phyloP scores from a whole-genome alignment of 805 yeast genomes.

The Candida berthetii region DNA sequence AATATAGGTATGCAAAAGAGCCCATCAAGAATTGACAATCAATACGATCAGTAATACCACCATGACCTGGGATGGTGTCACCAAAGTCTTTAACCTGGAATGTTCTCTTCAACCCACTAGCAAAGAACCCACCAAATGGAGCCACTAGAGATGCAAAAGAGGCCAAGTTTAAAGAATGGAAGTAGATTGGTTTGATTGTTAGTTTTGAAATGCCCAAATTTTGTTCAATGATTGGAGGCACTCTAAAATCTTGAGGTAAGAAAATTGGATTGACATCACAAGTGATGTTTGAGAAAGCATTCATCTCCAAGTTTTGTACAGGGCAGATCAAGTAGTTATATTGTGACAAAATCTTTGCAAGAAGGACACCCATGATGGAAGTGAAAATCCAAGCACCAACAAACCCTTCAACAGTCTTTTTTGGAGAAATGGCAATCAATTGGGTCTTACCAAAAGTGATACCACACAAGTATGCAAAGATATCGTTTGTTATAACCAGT shows the following conservation, averaged over 20 bases:
- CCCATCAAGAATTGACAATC: constrained; percentile 99
- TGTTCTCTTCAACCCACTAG: constrained; percentile 95
- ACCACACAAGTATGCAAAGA: constrained; percentile 95
- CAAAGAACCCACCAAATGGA: constrained; percentile 98
- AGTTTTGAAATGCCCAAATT: constrained; percentile 40
- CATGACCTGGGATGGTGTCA: constrained; percentile 98
- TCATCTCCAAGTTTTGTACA: constrained; percentile 57
- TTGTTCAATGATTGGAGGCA: constrained; percentile 64
- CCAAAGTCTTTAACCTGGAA: constrained; percentile 97
- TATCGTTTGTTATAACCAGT: constrained; percentile 89
- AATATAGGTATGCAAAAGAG: constrained; percentile 85
- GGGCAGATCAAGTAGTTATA: constrained; percentile 86
- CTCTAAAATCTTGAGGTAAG: constrained; percentile 65
- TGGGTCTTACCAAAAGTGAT: constrained; percentile 94
- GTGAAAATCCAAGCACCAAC: constrained; percentile 98
- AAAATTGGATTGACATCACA: constrained; percentile 92
- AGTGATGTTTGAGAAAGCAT: constrained; percentile 51
- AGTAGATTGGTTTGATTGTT: constrained; percentile 77
- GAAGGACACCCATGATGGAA: constrained; percentile 59
- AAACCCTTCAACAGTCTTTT: constrained; percentile 96
- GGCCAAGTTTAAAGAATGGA: constrained; percentile 82
- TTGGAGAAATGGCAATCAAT: constrained; percentile 89
- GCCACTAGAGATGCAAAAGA: constrained; percentile 96
- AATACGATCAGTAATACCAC: constrained; percentile 95
- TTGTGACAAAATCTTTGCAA: constrained; percentile 58